Evolutionary conservation across 768 basidiomycete genomes (phyloP).

Genomic region (Tulasnella sp.): DNA sequence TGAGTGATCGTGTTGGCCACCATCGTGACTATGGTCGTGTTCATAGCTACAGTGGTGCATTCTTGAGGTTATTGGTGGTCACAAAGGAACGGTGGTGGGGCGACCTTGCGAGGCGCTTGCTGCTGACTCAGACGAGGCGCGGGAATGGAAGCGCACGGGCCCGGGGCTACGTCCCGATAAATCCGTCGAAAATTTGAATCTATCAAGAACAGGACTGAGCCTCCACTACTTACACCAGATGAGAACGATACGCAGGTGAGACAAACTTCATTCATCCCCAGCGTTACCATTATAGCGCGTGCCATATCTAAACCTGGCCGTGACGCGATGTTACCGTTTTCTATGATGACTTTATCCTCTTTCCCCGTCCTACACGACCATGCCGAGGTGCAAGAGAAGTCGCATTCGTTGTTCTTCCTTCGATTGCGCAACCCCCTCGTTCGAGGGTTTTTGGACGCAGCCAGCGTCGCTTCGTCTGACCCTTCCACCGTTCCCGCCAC

Average conservation of each 20-base stretch:
- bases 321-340: background rate
- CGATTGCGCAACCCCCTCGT: conserved; percentile 50
- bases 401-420: conserved; percentile 28
- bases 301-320: no score
- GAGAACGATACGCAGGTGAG: no score
- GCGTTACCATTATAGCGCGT: no score
- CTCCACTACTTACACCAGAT: background rate
- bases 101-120: background rate
- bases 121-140: background rate
- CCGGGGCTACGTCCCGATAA: background rate
- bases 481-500: conserved; percentile 19
- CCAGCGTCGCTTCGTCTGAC: conserved; percentile 83
- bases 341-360: conserved; percentile 65
- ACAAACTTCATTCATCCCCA: no score
- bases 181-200: conserved; percentile 10
- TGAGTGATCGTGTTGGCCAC: conserved; percentile 38
- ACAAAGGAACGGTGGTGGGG: no score
- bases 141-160: conserved; percentile 1
- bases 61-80: conserved; percentile 43
- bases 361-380: conserved; percentile 87
- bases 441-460: conserved; percentile 39
- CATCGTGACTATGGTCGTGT: conserved; percentile 38
- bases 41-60: conserved; percentile 48
- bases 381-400: conserved; percentile 61
- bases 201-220: background rate